Evolutionary conservation across 257 asterid species (phyloP), one percentile per base, ranked within the genome.

Genomic region (Solanum clarkiae): DNA sequence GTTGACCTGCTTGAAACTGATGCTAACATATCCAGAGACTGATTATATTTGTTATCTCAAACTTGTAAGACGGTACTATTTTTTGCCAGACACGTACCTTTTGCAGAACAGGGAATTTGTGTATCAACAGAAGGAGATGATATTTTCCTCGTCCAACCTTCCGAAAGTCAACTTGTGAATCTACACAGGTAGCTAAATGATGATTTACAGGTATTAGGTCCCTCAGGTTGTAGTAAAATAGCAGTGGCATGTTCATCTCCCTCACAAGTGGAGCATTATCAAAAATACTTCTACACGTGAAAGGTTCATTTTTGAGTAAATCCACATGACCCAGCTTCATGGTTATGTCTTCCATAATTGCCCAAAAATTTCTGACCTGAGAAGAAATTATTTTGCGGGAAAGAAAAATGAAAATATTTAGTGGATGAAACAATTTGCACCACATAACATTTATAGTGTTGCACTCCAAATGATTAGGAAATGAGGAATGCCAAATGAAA

Each of bases 101-200:
- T 36, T 82, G 89, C 88, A 87, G 93, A 85, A 92, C 51, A 68
- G 98, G 98, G 88, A 92, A 95, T 85, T 97, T 97, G 92, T 97
- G 98, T 83, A 84, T 86, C 88, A 97, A 63, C 91, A 88, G 84
- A 84, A 94, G 91, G 84, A 97, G 85, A 87, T 97, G 94, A 92
- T 88, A 94, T 65, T 84, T 92, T 87, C 97, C 98, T 86, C 87
- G 62, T 70, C 87, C 92, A 89, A 90, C 89, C 88, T 91, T 91
- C 87, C 29, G 88, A 84, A 84, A 85, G 86, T 86, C 86, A 75
- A 56, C 90, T 80, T 74, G 89, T 83, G 71, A 57, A 53, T 88
- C 88, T 84, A 84, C 84, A 87, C 86, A 85, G 45, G 86, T 90
- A 87, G 95, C 87, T 57, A 81, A 55, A 40, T 68, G 82, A 87